These are phyloP conservation scores for Metschnikowia amazonensis DNA, from an alignment of 805 yeast genomes.

Conservation along the genomic window DNA sequence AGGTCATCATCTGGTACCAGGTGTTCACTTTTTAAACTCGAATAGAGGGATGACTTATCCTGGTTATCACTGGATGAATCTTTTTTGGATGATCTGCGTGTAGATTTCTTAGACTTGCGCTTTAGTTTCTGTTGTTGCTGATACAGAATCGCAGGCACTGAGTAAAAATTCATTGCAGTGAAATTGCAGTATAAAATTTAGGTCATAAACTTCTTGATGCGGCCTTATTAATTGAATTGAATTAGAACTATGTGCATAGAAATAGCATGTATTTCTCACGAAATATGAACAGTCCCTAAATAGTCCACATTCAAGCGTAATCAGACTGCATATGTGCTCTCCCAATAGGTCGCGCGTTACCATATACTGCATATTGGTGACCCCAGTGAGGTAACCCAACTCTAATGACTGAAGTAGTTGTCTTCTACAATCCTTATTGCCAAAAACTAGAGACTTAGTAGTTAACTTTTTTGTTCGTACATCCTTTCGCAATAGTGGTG, in stretches of 20 bases:
- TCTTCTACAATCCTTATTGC: background rate
- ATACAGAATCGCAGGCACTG: conserved; percentile 39
- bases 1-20: background rate
- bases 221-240: background rate
- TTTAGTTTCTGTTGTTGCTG: conserved; percentile 38
- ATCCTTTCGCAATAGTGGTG: background rate
- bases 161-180: conserved; percentile 32
- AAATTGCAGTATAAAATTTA: background rate
- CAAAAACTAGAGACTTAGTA: background rate
- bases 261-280: background rate
- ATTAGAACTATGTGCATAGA: background rate
- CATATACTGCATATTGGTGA: background rate
- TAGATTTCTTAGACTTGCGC: conserved; percentile 14
- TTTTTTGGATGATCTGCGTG: background rate
- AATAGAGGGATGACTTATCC: background rate
- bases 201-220: background rate
- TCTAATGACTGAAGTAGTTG: too few relatives aligned
- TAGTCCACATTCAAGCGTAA: background rate
- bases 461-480: background rate
- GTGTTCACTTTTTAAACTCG: background rate
- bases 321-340: background rate
- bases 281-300: background rate
- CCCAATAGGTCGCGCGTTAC: background rate
- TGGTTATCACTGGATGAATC: conserved; percentile 1
- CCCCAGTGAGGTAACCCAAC: background rate